Percentiles rank a stretch among this genome's conserved stretches.
phyloP scores from a whole-genome alignment of 2,329 filamentous ascomycete species.

The Verticillium albo-atrum region DNA sequence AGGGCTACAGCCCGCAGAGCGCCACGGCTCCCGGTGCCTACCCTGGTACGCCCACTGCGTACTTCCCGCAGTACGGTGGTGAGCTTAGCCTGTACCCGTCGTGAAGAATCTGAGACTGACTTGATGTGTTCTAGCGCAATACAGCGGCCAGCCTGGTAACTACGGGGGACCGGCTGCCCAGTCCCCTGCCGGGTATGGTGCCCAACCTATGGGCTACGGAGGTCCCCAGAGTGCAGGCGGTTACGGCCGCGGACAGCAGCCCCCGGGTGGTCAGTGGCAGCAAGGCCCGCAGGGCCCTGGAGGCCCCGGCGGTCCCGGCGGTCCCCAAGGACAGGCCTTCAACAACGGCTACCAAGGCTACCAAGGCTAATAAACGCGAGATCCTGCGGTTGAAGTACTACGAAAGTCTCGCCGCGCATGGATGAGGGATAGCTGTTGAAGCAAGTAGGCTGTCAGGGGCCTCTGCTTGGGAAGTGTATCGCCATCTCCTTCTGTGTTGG shows the following conservation, averaged over 20 bases:
- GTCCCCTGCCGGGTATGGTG: constrained; percentile 58
- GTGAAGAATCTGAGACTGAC: constrained; percentile 17
- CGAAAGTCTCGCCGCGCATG: not conserved
- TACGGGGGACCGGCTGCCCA: constrained; percentile 60
- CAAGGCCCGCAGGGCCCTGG: constrained; percentile 41
- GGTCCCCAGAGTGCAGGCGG: constrained; percentile 73
- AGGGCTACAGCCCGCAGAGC: constrained; percentile 67
- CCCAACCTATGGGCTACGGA: constrained; percentile 67
- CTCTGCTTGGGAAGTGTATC: not conserved
- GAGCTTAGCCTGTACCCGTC: constrained; percentile 27
- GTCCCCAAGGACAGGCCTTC: too few relatives aligned
- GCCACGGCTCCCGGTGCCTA: constrained; percentile 67
- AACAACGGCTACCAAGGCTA: constrained; percentile 61
- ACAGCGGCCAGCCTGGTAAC: constrained; percentile 62
- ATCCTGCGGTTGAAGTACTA: not conserved
- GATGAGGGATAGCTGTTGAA: not conserved
- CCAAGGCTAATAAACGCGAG: constrained; percentile 42
- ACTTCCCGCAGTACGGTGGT: constrained; percentile 93
- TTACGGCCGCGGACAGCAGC: constrained; percentile 72
- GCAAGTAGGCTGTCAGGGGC: not conserved
- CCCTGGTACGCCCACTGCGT: constrained; percentile 72
- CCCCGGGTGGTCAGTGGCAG: constrained; percentile 51
- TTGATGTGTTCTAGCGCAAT: constrained; percentile 38
- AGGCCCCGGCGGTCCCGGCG: too few relatives aligned
- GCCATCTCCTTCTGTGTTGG: not conserved